phyloP scores from a whole-genome alignment of 2,329 filamentous ascomycete species.

The Stemphylium beticola region DNA sequence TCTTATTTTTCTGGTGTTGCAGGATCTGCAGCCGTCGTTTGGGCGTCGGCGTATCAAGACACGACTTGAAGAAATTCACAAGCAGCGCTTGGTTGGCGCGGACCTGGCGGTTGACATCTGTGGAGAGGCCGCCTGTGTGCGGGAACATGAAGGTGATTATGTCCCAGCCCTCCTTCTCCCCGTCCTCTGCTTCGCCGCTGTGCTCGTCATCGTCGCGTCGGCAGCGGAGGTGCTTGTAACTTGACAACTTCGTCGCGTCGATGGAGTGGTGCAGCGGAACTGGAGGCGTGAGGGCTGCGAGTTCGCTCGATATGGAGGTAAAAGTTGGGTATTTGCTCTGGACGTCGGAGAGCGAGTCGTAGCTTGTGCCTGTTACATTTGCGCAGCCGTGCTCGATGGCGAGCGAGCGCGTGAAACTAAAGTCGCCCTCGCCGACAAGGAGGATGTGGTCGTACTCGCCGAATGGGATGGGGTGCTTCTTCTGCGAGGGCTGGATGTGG shows the following conservation, averaged over 20 bases:
- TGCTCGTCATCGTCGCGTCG: constrained; percentile 25
- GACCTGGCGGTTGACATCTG: constrained; percentile 93
- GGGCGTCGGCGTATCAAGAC: constrained; percentile 26
- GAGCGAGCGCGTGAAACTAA: constrained; percentile 76
- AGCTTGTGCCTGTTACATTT: constrained; percentile 72
- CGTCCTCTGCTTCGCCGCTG: constrained; percentile 19
- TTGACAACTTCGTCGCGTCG: constrained; percentile 66
- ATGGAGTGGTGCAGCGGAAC: constrained; percentile 59
- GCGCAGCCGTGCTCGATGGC: constrained; percentile 69
- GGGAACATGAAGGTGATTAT: constrained; percentile 95
- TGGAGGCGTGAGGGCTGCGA: constrained; percentile 40
- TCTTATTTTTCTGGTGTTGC: constrained; percentile 12
- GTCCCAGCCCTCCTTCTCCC: constrained; percentile 63
- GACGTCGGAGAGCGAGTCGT: constrained; percentile 67
- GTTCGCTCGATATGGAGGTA: constrained; percentile 45
- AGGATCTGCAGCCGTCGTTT: constrained; percentile 22
- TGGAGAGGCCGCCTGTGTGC: constrained; percentile 89
- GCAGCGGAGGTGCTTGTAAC: constrained; percentile 37
- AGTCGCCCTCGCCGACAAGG: constrained; percentile 78
- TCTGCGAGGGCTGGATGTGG: constrained; percentile 1
- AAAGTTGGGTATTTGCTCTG: constrained; percentile 55
- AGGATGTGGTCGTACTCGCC: constrained; percentile 70
- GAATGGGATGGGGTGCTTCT: constrained; percentile 66
- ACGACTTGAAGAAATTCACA: constrained; percentile 40
- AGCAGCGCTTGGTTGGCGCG: constrained; percentile 69